Conservation (phyloP, 2,329 filamentous ascomycete genomes). For the Chrysoporthe austroafricana region DNA sequence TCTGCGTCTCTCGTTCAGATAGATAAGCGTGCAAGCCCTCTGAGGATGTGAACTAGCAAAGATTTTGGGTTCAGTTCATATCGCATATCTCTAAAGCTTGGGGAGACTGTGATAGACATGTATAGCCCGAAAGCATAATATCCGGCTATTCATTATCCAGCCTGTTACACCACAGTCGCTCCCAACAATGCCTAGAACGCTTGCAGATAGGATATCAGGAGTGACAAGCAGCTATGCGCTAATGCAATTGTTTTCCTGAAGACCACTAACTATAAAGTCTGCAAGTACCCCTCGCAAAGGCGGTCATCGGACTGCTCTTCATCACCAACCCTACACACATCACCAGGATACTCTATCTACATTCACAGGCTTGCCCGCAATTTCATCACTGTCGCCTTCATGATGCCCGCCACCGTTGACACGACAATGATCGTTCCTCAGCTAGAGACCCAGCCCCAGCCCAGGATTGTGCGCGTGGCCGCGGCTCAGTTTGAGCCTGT, state of each 20-base stretch:
- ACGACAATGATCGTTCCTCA: neutral
- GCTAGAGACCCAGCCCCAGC: neutral
- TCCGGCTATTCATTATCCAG: neutral
- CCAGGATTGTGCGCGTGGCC: conserved; percentile 41
- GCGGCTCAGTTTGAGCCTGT: conserved; percentile 62
- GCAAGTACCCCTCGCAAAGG: neutral
- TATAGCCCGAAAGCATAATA: neutral
- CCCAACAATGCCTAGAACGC: neutral
- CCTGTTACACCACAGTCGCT: neutral
- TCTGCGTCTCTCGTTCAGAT: neutral
- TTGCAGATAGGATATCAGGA: neutral
- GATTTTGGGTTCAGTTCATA: neutral
- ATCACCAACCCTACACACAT: neutral
- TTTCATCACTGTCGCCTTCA: neutral
- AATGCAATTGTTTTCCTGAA: neutral
- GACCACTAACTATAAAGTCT: neutral
- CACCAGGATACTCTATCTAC: neutral
- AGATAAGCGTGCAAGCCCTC: neutral
- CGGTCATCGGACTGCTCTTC: neutral
- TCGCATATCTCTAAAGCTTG: neutral
- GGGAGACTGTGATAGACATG: neutral
- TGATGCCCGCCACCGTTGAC: neutral
- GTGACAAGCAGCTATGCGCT: neutral
- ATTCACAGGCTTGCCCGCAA: neutral
- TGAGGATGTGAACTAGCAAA: neutral